Conservation (phyloP, 2,329 filamentous ascomycete genomes). For the Botrytis medusae region DNA sequence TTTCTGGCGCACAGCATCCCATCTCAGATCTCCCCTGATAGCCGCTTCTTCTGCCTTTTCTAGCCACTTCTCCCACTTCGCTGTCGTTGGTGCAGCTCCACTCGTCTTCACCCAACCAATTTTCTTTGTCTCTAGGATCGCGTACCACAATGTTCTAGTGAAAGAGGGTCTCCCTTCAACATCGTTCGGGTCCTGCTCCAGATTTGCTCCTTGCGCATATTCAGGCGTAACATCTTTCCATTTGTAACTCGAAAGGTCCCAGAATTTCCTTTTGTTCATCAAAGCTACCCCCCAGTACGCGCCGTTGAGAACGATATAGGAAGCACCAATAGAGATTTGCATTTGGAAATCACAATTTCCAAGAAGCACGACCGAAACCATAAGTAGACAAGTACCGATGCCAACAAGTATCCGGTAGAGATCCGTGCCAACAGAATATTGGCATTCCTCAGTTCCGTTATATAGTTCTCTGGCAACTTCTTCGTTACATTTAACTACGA, state of each 20-base stretch:
- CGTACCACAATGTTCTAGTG: conserved; percentile 59
- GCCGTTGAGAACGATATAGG: conserved; percentile 60
- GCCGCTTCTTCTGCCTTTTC: conserved; percentile 48
- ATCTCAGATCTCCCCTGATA: conserved; percentile 38
- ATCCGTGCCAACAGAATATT: conserved; percentile 50
- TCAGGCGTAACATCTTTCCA: conserved; percentile 45
- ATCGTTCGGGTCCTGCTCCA: conserved; percentile 39
- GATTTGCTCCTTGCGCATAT: conserved; percentile 44
- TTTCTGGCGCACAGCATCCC: conserved; percentile 52
- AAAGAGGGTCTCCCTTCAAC: conserved; percentile 49
- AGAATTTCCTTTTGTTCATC: conserved; percentile 48
- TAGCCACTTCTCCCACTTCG: conserved; percentile 55
- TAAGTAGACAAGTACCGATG: conserved; percentile 58
- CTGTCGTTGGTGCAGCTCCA: conserved; percentile 52
- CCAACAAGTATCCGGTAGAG: conserved; percentile 56
- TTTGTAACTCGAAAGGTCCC: conserved; percentile 57
- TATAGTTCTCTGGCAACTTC: conserved; percentile 63
- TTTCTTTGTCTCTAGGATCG: conserved; percentile 53
- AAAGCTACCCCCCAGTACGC: conserved; percentile 52
- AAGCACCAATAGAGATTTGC: conserved; percentile 57
- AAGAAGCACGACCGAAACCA: conserved; percentile 60
- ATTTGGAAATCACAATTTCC: conserved; percentile 62
- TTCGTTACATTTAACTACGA: conserved; percentile 58
- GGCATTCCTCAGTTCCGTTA: conserved; percentile 59
- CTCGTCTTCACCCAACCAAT: conserved; percentile 54